Conservation (phyloP, 345 rosid species). For the Gynandropsis gynandra region DNA sequence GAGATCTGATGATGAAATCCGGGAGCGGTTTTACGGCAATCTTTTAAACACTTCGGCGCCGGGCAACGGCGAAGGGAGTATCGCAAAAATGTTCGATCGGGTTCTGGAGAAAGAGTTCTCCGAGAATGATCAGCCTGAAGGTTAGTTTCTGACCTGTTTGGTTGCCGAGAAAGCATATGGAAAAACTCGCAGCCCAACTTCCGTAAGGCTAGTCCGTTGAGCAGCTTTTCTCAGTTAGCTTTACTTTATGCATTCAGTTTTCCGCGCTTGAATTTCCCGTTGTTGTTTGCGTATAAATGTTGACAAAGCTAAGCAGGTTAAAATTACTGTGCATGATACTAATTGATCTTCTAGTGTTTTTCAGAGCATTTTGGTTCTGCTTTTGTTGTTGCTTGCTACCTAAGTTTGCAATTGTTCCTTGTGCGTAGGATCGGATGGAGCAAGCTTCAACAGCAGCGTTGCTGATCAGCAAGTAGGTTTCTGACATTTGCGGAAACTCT, state of each 20-base stretch:
- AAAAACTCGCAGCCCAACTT: background rate
- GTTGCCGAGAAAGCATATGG: constrained; percentile 7
- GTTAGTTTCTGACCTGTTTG: constrained; percentile 29
- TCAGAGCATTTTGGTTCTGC: background rate
- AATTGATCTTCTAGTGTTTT: too few relatives aligned
- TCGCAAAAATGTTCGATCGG: constrained; percentile 89
- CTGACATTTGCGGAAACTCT: background rate
- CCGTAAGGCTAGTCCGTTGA: background rate
- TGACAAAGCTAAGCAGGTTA: background rate
- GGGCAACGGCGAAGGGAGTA: constrained; percentile 58
- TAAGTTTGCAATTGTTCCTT: constrained; percentile 15
- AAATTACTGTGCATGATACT: background rate
- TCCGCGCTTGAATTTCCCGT: background rate
- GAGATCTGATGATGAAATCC: constrained; percentile 85
- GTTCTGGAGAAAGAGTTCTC: constrained; percentile 94
- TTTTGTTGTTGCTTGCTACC: constrained; percentile 8
- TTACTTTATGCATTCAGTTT: background rate
- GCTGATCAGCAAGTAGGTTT: constrained; percentile 87
- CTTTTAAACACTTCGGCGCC: constrained; percentile 64
- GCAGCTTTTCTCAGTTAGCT: background rate
- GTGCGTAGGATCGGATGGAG: constrained; percentile 60
- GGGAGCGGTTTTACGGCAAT: constrained; percentile 87
- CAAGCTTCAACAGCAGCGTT: constrained; percentile 88
- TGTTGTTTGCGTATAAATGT: background rate
- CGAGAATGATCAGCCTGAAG: constrained; percentile 85